phyloP scores from a whole-genome alignment of 2,329 filamentous ascomycete genomes.

The Epichloe sibirici region DNA sequence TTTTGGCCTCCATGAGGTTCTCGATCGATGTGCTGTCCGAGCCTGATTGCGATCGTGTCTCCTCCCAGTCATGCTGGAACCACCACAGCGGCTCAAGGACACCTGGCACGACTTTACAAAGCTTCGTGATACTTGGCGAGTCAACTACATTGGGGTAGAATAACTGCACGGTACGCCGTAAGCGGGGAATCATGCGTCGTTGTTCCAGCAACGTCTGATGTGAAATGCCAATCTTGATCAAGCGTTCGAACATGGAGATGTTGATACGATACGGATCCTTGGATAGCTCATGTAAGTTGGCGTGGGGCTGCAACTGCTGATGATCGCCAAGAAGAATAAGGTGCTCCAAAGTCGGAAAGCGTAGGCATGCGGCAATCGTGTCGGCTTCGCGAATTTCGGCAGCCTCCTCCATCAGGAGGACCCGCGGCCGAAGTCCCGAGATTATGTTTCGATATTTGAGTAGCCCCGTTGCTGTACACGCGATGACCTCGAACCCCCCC shows the following conservation, averaged over 20 bases:
- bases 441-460: conserved; percentile 68
- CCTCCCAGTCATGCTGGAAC: conserved; percentile 37
- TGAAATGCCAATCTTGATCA: conserved; percentile 53
- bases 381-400: conserved; percentile 62
- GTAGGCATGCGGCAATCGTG: conserved; percentile 37
- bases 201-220: conserved; percentile 56
- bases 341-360: conserved; percentile 35
- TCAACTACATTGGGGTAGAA: conserved; percentile 36
- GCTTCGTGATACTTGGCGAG: conserved; percentile 19
- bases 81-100: conserved; percentile 29
- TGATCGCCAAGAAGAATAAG: conserved; percentile 62
- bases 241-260: conserved; percentile 67
- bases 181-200: conserved; percentile 40
- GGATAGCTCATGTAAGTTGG: conserved; percentile 47
- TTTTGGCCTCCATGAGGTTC: conserved; percentile 61
- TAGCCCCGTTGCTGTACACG: conserved; percentile 65
- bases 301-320: conserved; percentile 62
- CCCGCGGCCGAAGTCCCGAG: conserved; percentile 49
- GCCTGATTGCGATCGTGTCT: conserved; percentile 35
- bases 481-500: conserved; percentile 38
- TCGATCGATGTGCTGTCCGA: conserved; percentile 49
- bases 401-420: conserved; percentile 68
- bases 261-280: conserved; percentile 52
- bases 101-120: conserved; percentile 30
- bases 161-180: conserved; percentile 31